Evolutionary conservation across 352 stramenopile genomes (phyloP).

Genomic region (Globisporangium recalcitrans): DNA sequence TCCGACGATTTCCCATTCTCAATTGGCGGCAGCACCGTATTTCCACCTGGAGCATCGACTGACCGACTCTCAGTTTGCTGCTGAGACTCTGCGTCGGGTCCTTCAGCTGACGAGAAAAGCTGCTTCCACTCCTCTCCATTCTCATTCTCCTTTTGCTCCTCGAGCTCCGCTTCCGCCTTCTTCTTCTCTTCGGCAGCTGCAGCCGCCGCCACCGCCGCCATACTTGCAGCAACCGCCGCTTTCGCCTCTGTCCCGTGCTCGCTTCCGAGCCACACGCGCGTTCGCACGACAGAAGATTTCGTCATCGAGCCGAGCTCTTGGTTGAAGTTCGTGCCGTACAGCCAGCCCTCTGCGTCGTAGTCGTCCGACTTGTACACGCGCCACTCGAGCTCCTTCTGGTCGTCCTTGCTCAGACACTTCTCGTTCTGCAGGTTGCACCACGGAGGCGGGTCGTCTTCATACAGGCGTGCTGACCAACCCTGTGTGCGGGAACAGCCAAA

Average conservation of each 20-base stretch:
- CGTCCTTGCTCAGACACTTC: conserved; percentile 40
- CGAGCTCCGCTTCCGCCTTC: background rate
- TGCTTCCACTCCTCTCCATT: conserved; percentile 30
- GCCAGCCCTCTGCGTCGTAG: conserved; percentile 83
- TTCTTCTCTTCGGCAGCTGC: background rate
- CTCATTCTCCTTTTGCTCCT: conserved; percentile 7
- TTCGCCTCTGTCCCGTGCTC: conserved; percentile 29
- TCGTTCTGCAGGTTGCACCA: conserved; percentile 54
- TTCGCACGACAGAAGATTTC: conserved; percentile 62
- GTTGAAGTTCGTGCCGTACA: conserved; percentile 68
- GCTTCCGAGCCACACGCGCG: conserved; percentile 68
- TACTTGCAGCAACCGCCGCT: conserved; percentile 11
- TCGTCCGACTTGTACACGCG: conserved; percentile 79
- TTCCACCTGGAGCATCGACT: conserved; percentile 8
- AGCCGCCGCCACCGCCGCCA: no score
- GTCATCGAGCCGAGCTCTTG: conserved; percentile 63
- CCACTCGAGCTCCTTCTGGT: conserved; percentile 63
- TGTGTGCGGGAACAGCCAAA: conserved; percentile 11
- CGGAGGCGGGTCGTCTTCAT: conserved; percentile 61
- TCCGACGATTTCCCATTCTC: background rate
- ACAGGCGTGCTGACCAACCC: conserved; percentile 69
- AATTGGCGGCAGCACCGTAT: conserved; percentile 20
- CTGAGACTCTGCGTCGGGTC: background rate
- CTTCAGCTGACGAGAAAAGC: conserved; percentile 27
- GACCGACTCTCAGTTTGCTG: background rate